Evolutionary conservation across 495 filamentous ascomycete genomes (phyloP).

Genomic region (Penicillium coprophilum): DNA sequence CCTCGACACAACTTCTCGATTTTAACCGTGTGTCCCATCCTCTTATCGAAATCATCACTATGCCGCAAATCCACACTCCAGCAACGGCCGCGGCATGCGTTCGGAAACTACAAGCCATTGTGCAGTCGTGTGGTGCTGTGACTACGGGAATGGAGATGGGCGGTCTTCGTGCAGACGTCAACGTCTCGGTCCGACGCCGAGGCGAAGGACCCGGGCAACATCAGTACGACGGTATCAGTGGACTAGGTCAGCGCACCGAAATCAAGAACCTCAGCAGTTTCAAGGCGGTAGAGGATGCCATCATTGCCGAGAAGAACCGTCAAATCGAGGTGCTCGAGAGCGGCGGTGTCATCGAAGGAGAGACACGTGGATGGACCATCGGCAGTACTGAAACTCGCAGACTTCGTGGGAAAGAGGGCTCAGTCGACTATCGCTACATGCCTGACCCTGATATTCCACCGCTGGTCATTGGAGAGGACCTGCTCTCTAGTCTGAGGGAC

Average conservation of each 20-base stretch:
- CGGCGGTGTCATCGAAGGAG: conserved; percentile 76
- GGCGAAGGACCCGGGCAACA: conserved; percentile 41
- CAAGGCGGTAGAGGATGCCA: conserved; percentile 91
- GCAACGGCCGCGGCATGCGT: conserved; percentile 84
- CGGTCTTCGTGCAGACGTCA: conserved; percentile 89
- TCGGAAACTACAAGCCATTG: conserved; percentile 79
- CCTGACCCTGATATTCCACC: conserved; percentile 90
- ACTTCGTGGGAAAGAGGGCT: conserved; percentile 90
- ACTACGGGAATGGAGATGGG: conserved; percentile 90
- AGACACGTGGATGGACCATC: conserved; percentile 92
- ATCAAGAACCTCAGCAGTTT: conserved; percentile 97
- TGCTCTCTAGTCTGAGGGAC: conserved; percentile 59
- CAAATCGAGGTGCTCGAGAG: conserved; percentile 80
- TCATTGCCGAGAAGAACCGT: conserved; percentile 83
- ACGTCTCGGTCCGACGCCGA: conserved; percentile 77
- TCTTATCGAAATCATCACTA: conserved; percentile 91
- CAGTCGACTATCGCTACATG: conserved; percentile 98
- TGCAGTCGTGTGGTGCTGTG: conserved; percentile 79
- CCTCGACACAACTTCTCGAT: conserved; percentile 75
- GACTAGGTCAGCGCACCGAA: conserved; percentile 84
- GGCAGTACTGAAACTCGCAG: conserved; percentile 70
- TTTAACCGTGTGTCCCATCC: conserved; percentile 92
- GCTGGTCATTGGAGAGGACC: conserved; percentile 67
- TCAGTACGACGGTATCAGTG: conserved; percentile 54
- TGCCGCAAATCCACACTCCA: conserved; percentile 79